These are phyloP conservation scores for Davidsoniella virescens DNA, from an alignment of 2,329 filamentous ascomycete genomes.

Conservation along the genomic window DNA sequence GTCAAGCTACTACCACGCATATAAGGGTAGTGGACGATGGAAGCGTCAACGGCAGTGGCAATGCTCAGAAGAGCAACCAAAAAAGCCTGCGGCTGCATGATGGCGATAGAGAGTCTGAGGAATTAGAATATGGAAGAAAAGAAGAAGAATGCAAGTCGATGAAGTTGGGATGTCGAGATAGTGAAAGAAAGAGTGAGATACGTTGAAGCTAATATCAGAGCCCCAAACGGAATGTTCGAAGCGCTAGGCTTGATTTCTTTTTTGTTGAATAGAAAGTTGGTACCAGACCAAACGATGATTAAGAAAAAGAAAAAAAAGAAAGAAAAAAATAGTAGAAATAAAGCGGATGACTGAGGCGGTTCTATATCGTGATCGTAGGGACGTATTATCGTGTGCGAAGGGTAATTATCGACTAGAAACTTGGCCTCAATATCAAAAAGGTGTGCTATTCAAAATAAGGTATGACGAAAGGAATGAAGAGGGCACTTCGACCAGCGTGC, in stretches of 20 bases:
- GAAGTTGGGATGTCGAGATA: slow-evolving; percentile 10
- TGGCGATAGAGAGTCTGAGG: slow-evolving; percentile 17
- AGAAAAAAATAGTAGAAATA: slow-evolving; percentile 21
- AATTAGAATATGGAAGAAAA: slow-evolving; percentile 7
- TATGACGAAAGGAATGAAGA: slow-evolving; percentile 8
- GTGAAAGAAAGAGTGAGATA: slow-evolving; percentile 18
- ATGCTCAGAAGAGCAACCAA: slow-evolving; percentile 34
- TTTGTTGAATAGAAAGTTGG: slow-evolving; percentile 22
- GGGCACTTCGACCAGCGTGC: slow-evolving; percentile 13
- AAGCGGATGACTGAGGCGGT: background rate
- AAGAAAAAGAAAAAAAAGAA: slow-evolving; percentile 22
- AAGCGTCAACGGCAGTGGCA: slow-evolving; percentile 29
- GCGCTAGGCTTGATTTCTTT: slow-evolving; percentile 15
- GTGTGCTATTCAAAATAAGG: background rate
- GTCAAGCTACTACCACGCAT: slow-evolving; percentile 24
- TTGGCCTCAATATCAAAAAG: background rate
- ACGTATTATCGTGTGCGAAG: background rate
- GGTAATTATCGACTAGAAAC: background rate
- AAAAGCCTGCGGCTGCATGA: slow-evolving; percentile 36
- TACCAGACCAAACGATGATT: slow-evolving; percentile 32
- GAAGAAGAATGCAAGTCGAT: slow-evolving; percentile 12
- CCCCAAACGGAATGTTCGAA: background rate
- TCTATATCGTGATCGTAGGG: slow-evolving; percentile 1
- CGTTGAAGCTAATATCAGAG: slow-evolving; percentile 7
- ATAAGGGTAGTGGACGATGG: slow-evolving; percentile 23